Evolutionary conservation across 768 basidiomycete species (phyloP), one percentile per base, ranked within the genome.

Genomic region (Pleurotus tuoliensis): DNA sequence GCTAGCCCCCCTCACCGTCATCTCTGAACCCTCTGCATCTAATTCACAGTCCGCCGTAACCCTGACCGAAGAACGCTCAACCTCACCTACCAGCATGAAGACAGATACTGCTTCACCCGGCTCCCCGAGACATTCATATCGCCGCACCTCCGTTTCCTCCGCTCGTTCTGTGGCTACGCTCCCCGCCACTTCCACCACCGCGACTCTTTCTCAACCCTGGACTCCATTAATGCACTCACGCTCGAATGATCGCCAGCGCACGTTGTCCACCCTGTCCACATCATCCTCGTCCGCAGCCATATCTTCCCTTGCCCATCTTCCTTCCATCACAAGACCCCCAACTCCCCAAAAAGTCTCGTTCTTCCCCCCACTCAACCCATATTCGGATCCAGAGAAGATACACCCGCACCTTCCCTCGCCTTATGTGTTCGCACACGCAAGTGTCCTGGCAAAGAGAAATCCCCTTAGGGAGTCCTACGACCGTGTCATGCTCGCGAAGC

Each of bases 331-430:
- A 56, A 75, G 75, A 39, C 77, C 72, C 15, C 73, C 76, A 9
- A 75, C 73, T 15, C 77, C 76, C 9, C 82, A 82, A 56, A 67
- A 82, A 50, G 76, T 82, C 5, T 72, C 79, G 6, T 80, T 83
- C 69, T 89, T 91, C 71, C 87, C 90, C 7, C 78, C 82, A 0
- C 69, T 72, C n/a, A 84, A 82, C 55, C 76, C 81, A 15, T 75
- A 78, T 47, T 71, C 72, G 20, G 75, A 82, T 55, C 70, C 82
- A 16, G 86, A 89, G 64, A 73, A 71, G 22, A 81, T 87, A 7
- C 90, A 92, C 65, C 81, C 87, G 0, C 74, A 90, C 15, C 76
- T 91, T 20, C 90, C 90, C 0, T 79, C 81, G 3, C 88, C 88
- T 41, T 90, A 90, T 64, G 67, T 88, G 59, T 80, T 74, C 61